Evolutionary conservation across 2,329 filamentous ascomycete species (phyloP), one percentile per base, ranked within the genome.

Genomic region (Alternaria brassicicola): DNA sequence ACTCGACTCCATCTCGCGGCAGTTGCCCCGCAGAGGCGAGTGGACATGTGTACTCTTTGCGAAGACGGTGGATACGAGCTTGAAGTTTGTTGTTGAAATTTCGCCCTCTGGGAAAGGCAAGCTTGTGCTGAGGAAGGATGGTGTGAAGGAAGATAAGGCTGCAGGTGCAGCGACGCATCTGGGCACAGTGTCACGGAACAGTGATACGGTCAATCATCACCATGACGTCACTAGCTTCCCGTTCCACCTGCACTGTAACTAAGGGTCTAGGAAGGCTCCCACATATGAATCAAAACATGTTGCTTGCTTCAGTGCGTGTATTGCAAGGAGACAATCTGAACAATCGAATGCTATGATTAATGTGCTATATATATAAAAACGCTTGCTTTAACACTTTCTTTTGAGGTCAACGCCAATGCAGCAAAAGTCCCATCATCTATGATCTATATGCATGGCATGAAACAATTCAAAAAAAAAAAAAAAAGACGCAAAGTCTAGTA

Each of bases 1-100:
- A 47, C 28, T 47, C 43, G 28, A 47, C 43, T 47, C 43, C 43
- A 33, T 33, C 43, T 47, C 43, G 43, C 43, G 33, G 28, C 43
- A 47, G 30, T 35, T 47, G 43, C 43, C 43, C 43, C 43, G 19
- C 43, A 47, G 21, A 47, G 43, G 30, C 43, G 43, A 47, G 35
- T 5, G n/a, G n/a, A n/a, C n/a, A 23, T 33, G 28, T 47, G 43
- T 47, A 47, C 33, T 33, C 19, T 10, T 47, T 33, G 43, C 31
- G 19, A 31, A 33, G 30, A 35, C 7, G 23, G 19, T 23, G 43
- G 43, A 19, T 31, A 47, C 43, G 28, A 33, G 19, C 13, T 12
- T 23, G 36, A 21, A 39, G 23, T 33, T 33, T 33, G 43, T 23
- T 23, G 12, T 23, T 31, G 43, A 21, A 31, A 4, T 23, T 23